Evolutionary conservation across 83 land plant genomes (phyloP).

Genomic region (Isoetes engelmannii): DNA sequence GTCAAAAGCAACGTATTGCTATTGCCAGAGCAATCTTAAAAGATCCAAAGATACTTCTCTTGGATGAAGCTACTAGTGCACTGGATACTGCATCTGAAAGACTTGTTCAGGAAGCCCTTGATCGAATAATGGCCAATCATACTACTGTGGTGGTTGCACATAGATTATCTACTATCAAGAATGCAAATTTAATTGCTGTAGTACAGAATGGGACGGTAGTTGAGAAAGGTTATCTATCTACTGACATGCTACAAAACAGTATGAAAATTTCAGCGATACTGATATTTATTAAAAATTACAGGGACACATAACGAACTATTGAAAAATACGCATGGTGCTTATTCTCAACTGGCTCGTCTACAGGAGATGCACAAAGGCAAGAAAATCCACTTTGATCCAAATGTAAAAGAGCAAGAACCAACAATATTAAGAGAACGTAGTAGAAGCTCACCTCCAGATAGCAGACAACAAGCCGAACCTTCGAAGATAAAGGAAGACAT

Average conservation of each 20-base stretch:
- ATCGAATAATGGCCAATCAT: slow-evolving; percentile 24
- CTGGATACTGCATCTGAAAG: slow-evolving; percentile 41
- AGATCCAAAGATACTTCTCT: slow-evolving; percentile 31
- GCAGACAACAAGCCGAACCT: too few species aligned
- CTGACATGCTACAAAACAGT: too few species aligned
- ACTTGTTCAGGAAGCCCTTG: slow-evolving; percentile 39
- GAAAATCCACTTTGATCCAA: not conserved
- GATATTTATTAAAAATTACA: not conserved
- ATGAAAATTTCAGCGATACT: too few species aligned
- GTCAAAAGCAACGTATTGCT: slow-evolving; percentile 42
- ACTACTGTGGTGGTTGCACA: slow-evolving; percentile 41
- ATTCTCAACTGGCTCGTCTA: slow-evolving; percentile 39
- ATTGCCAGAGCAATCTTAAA: slow-evolving; percentile 43
- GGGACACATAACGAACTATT: slow-evolving; percentile 33
- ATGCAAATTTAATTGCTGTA: slow-evolving; percentile 34
- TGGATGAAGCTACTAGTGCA: slow-evolving; percentile 49
- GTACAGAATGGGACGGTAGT: slow-evolving; percentile 32
- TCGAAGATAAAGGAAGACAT: too few species aligned
- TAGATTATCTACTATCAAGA: slow-evolving; percentile 30
- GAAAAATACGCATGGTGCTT: slow-evolving; percentile 35
- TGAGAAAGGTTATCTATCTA: slow-evolving; percentile 23
- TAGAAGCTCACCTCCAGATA: too few species aligned
- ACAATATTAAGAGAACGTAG: not conserved
- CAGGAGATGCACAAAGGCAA: slow-evolving; percentile 24
- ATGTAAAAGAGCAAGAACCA: not conserved